A percentile compares a stretch with the other conserved stretches of the same genome.
Evolutionary conservation across 164 flowering plant genomes (phyloP).

Genomic region (Piper betle): DNA sequence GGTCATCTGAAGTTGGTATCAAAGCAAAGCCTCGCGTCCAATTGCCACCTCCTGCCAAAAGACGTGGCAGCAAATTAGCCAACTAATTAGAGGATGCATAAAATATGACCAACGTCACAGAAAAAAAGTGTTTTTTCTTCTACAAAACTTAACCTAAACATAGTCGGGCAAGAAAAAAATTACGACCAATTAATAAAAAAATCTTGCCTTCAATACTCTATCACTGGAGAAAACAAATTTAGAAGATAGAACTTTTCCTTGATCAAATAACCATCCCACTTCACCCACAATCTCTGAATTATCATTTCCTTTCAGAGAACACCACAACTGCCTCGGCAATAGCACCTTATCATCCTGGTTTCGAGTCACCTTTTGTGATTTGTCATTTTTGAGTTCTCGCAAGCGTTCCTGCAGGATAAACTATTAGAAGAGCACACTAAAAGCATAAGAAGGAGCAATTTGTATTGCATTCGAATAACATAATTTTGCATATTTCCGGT

Average conservation of each 20-base stretch:
- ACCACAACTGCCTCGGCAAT: slow-evolving; percentile 83
- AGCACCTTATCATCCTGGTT: slow-evolving; percentile 31
- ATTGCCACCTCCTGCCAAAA: slow-evolving; percentile 41
- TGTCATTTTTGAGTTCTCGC: slow-evolving; percentile 31
- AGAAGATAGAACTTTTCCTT: slow-evolving; percentile 54
- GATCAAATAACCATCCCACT: slow-evolving; percentile 72
- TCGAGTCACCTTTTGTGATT: slow-evolving; percentile 25
- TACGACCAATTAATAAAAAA: background rate
- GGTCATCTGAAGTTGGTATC: slow-evolving; percentile 6
- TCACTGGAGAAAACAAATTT: slow-evolving; percentile 45
- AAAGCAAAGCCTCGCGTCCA: slow-evolving; percentile 25
- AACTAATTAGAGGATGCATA: too few species aligned
- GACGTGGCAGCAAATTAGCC: background rate
- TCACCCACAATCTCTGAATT: slow-evolving; percentile 38
- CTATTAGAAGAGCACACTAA: background rate
- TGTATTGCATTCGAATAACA: background rate
- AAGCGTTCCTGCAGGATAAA: slow-evolving; percentile 21
- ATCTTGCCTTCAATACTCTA: slow-evolving; percentile 50
- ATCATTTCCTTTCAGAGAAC: slow-evolving; percentile 34
- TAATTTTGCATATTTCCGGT: too few species aligned
- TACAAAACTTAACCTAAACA: background rate
- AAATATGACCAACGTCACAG: too few species aligned
- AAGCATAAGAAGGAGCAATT: background rate
- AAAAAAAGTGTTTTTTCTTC: too few species aligned
- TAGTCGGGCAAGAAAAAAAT: background rate